These are phyloP conservation scores for Aspergillus pseudonomiae DNA, from an alignment of 2,329 filamentous ascomycete genomes.

Conservation along the genomic window DNA sequence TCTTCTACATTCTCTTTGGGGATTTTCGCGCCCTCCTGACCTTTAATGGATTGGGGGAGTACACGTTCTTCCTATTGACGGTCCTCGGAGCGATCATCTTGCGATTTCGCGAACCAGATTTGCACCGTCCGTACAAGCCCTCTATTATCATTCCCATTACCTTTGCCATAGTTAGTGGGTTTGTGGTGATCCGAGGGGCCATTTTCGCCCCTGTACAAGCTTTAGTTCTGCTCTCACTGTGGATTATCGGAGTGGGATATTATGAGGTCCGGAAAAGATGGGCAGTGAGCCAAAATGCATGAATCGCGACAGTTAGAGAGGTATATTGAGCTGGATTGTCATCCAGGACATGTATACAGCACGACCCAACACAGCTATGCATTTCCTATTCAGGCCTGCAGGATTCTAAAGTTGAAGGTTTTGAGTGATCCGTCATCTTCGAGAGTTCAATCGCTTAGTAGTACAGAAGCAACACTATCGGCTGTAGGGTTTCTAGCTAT, in stretches of 20 bases:
- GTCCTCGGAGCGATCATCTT: conserved; percentile 19
- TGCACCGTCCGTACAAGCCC: conserved; percentile 20
- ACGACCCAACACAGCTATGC: too few relatives aligned
- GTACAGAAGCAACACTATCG: background rate
- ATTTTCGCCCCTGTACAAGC: conserved; percentile 20
- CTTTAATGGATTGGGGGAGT: conserved; percentile 23
- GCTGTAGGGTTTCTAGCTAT: background rate
- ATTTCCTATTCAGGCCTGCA: too few relatives aligned
- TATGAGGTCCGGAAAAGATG: conserved; percentile 11
- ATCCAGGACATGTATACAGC: too few relatives aligned
- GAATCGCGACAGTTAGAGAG: background rate
- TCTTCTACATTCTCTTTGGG: conserved; percentile 19
- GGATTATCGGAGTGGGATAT: conserved; percentile 14
- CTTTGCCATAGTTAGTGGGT: conserved; percentile 19
- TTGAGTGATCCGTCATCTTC: background rate
- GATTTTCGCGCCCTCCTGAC: conserved; percentile 22
- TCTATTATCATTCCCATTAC: conserved; percentile 10
- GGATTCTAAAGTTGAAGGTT: too few relatives aligned
- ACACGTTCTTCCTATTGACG: conserved; percentile 22
- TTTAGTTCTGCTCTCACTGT: conserved; percentile 13
- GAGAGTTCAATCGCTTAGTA: background rate
- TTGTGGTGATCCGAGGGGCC: conserved; percentile 16
- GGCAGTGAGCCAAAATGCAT: background rate
- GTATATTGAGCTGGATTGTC: background rate
- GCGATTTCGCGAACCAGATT: conserved; percentile 19